Conservation (phyloP, 2,329 filamentous ascomycete genomes). For the Pezizomycotina sp. region DNA sequence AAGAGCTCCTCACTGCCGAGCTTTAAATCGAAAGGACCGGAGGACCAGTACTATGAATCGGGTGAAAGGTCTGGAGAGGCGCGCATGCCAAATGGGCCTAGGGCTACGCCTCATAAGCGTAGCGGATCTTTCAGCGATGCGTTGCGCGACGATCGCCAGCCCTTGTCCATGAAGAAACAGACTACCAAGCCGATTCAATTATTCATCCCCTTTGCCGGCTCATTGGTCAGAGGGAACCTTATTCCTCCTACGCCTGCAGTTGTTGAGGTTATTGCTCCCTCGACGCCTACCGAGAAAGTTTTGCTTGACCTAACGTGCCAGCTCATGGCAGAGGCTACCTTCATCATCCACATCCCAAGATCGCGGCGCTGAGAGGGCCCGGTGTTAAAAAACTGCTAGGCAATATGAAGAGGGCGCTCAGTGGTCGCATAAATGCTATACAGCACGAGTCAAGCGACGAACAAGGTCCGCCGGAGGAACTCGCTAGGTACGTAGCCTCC, state of each 20-base stretch:
- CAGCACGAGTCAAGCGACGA: conserved; percentile 10
- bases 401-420: conserved; percentile 43
- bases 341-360: no score
- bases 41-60: no score
- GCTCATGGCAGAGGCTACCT: conserved; percentile 26
- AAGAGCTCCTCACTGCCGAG: no score
- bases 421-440: conserved; percentile 19
- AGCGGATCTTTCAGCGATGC: conserved; percentile 82
- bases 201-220: conserved; percentile 41
- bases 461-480: conserved; percentile 14
- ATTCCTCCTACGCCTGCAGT: conserved; percentile 69
- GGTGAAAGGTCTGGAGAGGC: no score
- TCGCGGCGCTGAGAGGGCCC: conserved; percentile 46
- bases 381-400: conserved; percentile 77
- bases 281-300: conserved; percentile 40
- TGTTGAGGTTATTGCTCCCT: conserved; percentile 48
- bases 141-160: conserved; percentile 48
- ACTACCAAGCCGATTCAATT: conserved; percentile 25
- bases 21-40: no score
- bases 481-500: conserved; percentile 16
- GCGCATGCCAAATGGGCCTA: conserved; percentile 38
- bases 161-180: conserved; percentile 34
- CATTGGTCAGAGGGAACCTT: conserved; percentile 70
- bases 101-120: conserved; percentile 46
- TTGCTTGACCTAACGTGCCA: conserved; percentile 34